Evolutionary conservation across 1,284 basidiomycete genomes (phyloP), one percentile per base, ranked within the genome.

Genomic region (Puccinia horiana): DNA sequence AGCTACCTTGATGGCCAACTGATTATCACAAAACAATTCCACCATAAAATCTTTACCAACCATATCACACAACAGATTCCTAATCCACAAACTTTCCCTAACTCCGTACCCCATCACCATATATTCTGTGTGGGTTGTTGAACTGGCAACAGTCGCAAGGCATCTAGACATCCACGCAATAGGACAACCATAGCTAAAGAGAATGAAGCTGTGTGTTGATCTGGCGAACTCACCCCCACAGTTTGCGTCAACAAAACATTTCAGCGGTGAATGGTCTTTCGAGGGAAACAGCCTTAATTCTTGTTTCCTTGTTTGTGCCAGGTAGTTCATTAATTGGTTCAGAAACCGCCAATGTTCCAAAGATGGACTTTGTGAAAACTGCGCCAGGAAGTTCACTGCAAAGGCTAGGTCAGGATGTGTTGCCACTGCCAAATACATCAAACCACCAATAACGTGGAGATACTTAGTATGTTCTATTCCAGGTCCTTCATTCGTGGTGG

Each of bases 81-180:
- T 9, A 2, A 76, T 47, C 76, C 61, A 79, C 9, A 67, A 35
- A 5, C 9, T 9, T 20, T 67, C 47, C 32, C 29, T 9, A n/a
- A 40, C 65, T 20, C 61, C 76, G 5, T 49, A n/a, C 2, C 63
- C 61, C 18, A 79, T 18, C 0, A 65, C 63, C 63, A 79, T 69
- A 35, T 79, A 79, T 29, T 79, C 63, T 8, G 63, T 29, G n/a
- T 79, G 63, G 16, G 54, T 35, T n/a, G 76, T 79, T 3, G 47
- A 79, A 5, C 2, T 40, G 1, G 44, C 76, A 14, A 70, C 44
- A 4, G 35, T 54, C 0, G 35, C 32, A 1, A 67, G 47, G 11
- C 47, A 2, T 35, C 35, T 49, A 4, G 63, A 70, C 1, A 26
- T 29, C 76, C 76, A 79, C 9, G 63, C 44, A 37, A 79, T 42